phyloP scores from a whole-genome alignment of 306 rosid genomes.

The Prinsepia uniflora region DNA sequence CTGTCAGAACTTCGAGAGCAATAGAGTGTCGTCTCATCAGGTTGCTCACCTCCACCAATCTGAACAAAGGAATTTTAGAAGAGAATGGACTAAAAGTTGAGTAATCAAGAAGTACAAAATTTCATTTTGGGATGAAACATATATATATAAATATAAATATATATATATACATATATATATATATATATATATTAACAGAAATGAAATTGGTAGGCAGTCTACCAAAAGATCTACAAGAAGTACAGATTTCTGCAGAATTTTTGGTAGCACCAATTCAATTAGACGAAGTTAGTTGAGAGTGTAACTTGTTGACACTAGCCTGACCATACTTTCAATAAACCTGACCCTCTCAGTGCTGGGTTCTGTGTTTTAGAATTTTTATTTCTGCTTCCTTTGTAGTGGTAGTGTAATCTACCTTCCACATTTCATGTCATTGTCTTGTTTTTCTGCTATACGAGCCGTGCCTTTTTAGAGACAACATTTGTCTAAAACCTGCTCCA shows the following conservation, averaged over 20 bases:
- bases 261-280: neutral
- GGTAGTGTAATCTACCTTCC: too few species aligned
- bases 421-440: too few species aligned
- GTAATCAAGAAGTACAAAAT: neutral
- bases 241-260: neutral
- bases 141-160: neutral
- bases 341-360: neutral
- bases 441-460: too few species aligned
- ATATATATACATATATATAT: neutral
- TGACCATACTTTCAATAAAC: neutral
- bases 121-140: slow-evolving; percentile 6
- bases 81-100: slow-evolving; percentile 17
- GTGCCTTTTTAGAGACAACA: too few species aligned
- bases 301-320: neutral
- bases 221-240: neutral
- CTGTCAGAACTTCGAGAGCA: slow-evolving; percentile 91
- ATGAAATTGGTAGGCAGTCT: neutral
- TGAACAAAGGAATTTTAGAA: slow-evolving; percentile 41
- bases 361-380: too few species aligned
- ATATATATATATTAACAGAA: neutral
- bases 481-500: too few species aligned
- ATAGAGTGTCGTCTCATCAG: slow-evolving; percentile 79
- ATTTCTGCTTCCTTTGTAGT: too few species aligned
- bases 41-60: slow-evolving; percentile 96
- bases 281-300: neutral